These are phyloP conservation scores for Achaetomium macrosporum DNA, from an alignment of 2,329 filamentous ascomycete species.

Conservation along the genomic window DNA sequence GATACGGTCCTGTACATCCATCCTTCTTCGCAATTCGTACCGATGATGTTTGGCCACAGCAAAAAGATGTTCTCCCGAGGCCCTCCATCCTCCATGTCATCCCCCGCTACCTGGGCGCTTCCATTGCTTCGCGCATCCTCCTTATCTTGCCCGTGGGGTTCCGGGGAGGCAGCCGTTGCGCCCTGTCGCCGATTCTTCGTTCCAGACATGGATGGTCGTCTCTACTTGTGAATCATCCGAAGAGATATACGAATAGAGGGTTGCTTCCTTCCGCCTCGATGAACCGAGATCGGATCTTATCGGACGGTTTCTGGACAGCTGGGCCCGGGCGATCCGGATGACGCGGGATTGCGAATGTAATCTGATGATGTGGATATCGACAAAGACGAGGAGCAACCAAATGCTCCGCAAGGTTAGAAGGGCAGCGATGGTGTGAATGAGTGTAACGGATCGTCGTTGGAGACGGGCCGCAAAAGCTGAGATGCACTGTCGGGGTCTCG, in stretches of 20 bases:
- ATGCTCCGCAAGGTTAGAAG: background rate
- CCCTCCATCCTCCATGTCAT: conserved; percentile 33
- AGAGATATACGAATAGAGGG: background rate
- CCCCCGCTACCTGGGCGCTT: conserved; percentile 30
- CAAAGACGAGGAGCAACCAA: too few species aligned
- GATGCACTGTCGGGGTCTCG: conserved; percentile 7
- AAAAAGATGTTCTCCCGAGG: conserved; percentile 70
- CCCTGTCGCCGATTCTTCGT: conserved; percentile 26
- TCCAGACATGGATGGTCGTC: conserved; percentile 23
- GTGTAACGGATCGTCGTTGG: conserved; percentile 2
- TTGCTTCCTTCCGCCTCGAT: background rate
- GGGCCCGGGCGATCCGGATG: conserved; percentile 15
- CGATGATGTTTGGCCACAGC: conserved; percentile 77
- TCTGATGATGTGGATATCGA: too few species aligned
- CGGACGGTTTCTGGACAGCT: background rate
- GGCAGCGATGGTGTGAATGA: background rate
- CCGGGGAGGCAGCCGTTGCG: conserved; percentile 15
- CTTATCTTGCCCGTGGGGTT: conserved; percentile 12
- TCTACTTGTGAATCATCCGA: conserved; percentile 6
- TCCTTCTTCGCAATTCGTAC: conserved; percentile 39
- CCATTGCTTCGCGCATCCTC: conserved; percentile 9
- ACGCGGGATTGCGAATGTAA: conserved; percentile 5
- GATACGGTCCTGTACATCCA: too few species aligned
- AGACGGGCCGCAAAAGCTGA: background rate
- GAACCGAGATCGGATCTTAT: background rate